Base-by-base conservation (phyloP, 495 filamentous ascomycete species). In the Lineolata rhizophorae region DNA sequence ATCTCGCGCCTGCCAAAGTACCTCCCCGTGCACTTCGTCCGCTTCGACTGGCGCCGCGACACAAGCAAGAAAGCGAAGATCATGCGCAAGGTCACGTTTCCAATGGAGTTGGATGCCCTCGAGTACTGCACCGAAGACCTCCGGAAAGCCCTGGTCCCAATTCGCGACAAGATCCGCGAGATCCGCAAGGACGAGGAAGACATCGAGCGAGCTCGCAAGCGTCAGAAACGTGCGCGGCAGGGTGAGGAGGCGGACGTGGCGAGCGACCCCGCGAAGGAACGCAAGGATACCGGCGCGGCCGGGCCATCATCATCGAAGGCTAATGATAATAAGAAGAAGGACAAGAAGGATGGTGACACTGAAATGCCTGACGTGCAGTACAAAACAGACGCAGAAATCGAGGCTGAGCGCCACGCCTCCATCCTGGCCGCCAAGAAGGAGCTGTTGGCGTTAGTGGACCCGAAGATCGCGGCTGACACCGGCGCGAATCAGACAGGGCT, bases 1-100 rank as follows among this genome's bases (percentile, higher is more conserved):
- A 84, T 97, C 40, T 64, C 82, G 15, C 75, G 85, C 5, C 52
- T 95, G 35, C 87, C 87, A 9, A 93, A 90, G 48, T 93, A 97
- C 39, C 62, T 97, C 18, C 85, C 87, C 10, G 83, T 95, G 3
- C 87, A 97, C 48, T 93, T 97, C 48, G 78, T 97, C 37, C 82
- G 87, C 37, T 97, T 97, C 57, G 93, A 79, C 60, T 97, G 90
- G 90, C 84, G 90, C 49, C 65, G 74, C 13, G 78, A 84, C 35
- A 78, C 76, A 5, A 71, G 85, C 49, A 95, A 95, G 64, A 97
- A 97, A 59, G 81, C 84, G 34, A 97, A 97, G 66, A 97, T 97
- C 46, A 83, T 97, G 83, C 76, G 83, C 42, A 97, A 94, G 53
- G 87, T 97, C 27, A 82, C 79, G 0, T 97, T 97, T 51, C 85